A percentile compares a stretch with the other conserved stretches of the same genome.
Evolutionary conservation across 805 yeast species (phyloP).

Genomic region (Candida cerambycidarum): DNA sequence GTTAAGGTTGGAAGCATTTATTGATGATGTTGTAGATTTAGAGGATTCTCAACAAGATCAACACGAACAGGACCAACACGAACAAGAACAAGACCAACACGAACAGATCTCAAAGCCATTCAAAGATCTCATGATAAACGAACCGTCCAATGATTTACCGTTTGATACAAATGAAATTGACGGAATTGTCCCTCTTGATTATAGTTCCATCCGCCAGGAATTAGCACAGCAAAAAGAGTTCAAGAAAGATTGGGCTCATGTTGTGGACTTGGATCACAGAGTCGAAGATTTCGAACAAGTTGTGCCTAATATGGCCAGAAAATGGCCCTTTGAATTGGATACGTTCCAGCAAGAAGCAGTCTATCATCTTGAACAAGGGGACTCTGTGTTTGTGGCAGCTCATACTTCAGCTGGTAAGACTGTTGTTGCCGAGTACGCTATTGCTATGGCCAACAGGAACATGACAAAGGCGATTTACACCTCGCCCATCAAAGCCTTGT

Average conservation of each 20-base stretch:
- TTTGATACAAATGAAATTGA: conserved; percentile 48
- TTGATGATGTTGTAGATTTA: conserved; percentile 32
- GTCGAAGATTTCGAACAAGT: conserved; percentile 83
- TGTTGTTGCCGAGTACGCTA: conserved; percentile 97
- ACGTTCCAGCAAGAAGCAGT: conserved; percentile 96
- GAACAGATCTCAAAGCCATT: not conserved
- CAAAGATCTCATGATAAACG: not conserved
- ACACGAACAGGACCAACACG: not conserved
- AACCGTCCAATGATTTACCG: not conserved
- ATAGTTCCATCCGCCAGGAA: conserved; percentile 20
- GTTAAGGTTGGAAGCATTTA: conserved; percentile 31
- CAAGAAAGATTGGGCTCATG: conserved; percentile 88
- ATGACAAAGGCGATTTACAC: conserved; percentile 97
- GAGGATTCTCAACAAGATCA: not conserved
- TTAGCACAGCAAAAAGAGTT: conserved; percentile 25
- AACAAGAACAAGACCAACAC: not conserved
- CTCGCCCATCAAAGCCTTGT: conserved; percentile 89
- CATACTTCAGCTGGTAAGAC: conserved; percentile 99
- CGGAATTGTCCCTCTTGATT: conserved; percentile 40
- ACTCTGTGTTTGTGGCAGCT: conserved; percentile 97
- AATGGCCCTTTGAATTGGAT: conserved; percentile 94
- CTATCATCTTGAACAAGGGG: conserved; percentile 95
- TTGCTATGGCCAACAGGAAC: conserved; percentile 92
- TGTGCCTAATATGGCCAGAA: conserved; percentile 90
- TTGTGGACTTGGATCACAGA: conserved; percentile 81